Evolutionary conservation across 306 rosid species (phyloP), one percentile per base, ranked within the genome.

Genomic region (Morella rubra): DNA sequence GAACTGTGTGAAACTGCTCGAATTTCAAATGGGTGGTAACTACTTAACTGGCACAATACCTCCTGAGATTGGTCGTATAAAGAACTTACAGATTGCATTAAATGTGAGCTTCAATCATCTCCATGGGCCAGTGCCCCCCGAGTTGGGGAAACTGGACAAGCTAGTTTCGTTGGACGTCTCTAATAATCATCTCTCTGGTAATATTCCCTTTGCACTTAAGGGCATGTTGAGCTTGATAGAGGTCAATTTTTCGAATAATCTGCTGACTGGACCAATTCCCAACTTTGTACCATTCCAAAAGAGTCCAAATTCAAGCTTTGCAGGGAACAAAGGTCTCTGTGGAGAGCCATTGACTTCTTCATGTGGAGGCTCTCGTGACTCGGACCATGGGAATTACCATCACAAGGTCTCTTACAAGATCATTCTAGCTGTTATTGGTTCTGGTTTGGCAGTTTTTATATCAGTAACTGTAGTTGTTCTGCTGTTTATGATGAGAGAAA

Each of bases 211-310:
- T 45, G 98, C 89, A 68, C 86, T 96, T 9, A 92, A 87, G 86
- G 99, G 99, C 70, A 88, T 96, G 99, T 62, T 96, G 89, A 96
- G 99, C 85, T 85, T 96, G 89, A 92, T 96, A 74, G 99, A 96
- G 87, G 98, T 96, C 59, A 91, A 96, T 87, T 96, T 96, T 77
- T 96, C 99, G 20, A 92, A 92, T 81, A 92, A 96, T 82, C 84
- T 88, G 68, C 83, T 96, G 73, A 85, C 80, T 45, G 98, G 99
- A 40, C 89, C 92, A 2, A 89, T 92, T 12, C 99, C 99, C 7
- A 60, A 81, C 61, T 96, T 96, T 37, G 91, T 83, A 19, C 99
- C 99, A 46, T 96, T 96, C 82, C 98, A 96, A 77, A 96, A 92
- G 81, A 91, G 98, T 82, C 91, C 89, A 66, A 91, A 83, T 85